Evolutionary conservation across 495 filamentous ascomycete species (phyloP).

Genomic region (Aspergillus haitiensis): DNA sequence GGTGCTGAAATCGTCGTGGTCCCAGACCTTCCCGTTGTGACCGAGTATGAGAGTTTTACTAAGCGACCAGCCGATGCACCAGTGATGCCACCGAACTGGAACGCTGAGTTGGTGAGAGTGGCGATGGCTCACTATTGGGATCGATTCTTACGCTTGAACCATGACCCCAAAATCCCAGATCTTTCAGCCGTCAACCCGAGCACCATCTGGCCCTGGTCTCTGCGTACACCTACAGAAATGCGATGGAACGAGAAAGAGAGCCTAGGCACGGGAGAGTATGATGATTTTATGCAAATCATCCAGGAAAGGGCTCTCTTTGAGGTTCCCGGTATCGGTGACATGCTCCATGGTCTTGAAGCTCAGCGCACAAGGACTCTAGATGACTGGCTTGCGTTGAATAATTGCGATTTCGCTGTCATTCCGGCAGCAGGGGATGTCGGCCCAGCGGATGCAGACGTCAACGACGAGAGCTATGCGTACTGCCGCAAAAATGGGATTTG

Average conservation of each 20-base stretch:
- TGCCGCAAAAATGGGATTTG: slow-evolving; percentile 19
- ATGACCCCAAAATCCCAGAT: slow-evolving; percentile 4
- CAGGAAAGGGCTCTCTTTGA: slow-evolving; percentile 3
- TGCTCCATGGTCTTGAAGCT: slow-evolving; percentile 14
- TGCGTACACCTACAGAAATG: slow-evolving; percentile 7
- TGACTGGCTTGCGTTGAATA: slow-evolving; percentile 19
- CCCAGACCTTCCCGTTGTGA: slow-evolving; percentile 7
- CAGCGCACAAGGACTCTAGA: slow-evolving; percentile 15
- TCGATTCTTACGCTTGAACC: slow-evolving; percentile 18
- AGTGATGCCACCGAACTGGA: not conserved
- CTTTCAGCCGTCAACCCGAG: slow-evolving; percentile 7
- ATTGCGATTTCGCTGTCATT: slow-evolving; percentile 14
- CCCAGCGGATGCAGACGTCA: slow-evolving; percentile 14
- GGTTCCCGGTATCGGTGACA: slow-evolving; percentile 5
- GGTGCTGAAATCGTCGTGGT: not conserved
- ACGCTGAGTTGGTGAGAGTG: not conserved
- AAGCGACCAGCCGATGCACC: not conserved
- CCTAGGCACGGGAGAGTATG: not conserved
- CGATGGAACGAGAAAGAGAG: not conserved
- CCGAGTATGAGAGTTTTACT: not conserved
- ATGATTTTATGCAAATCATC: not conserved
- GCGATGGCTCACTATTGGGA: slow-evolving; percentile 24
- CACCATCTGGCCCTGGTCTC: slow-evolving; percentile 12
- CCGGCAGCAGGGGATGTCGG: slow-evolving; percentile 21
- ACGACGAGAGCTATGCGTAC: slow-evolving; percentile 3